A percentile compares a stretch with the other conserved stretches of the same genome.
Evolutionary conservation across 1,139 yeast genomes (phyloP).

Genomic region (Suhomyces bribrorum): DNA sequence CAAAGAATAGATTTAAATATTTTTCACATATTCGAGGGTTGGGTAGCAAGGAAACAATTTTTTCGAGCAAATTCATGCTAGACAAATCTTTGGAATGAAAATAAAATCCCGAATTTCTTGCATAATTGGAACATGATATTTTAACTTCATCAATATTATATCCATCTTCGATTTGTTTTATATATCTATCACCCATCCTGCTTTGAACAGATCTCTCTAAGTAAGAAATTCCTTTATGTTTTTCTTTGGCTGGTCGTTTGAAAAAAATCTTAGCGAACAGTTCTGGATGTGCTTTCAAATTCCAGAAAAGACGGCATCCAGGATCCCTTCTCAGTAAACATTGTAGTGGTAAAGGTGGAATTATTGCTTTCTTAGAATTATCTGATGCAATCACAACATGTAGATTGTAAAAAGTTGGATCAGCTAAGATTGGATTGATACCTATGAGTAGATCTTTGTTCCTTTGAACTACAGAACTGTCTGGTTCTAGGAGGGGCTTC

Average conservation of each 20-base stretch:
- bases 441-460: conserved; percentile 7
- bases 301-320: conserved; percentile 19
- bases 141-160: conserved; percentile 15
- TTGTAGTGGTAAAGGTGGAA: conserved; percentile 17
- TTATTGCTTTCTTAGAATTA: conserved; percentile 6
- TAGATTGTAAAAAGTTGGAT: conserved; percentile 7
- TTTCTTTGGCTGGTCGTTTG: conserved; percentile 9
- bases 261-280: conserved; percentile 11
- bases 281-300: conserved; percentile 10
- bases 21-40: conserved; percentile 4
- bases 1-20: conserved; percentile 13
- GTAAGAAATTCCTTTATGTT: conserved; percentile 4
- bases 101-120: conserved; percentile 10
- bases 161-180: conserved; percentile 18
- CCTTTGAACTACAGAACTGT: conserved; percentile 1
- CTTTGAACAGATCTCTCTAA: conserved; percentile 11
- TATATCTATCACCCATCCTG: conserved; percentile 13
- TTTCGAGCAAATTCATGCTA: conserved; percentile 7
- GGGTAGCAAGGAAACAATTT: conserved; percentile 11
- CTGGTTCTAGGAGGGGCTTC: conserved; percentile 4
- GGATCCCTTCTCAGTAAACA: conserved; percentile 22
- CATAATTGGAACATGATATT: conserved; percentile 15
- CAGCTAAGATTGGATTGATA: conserved; percentile 5
- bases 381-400: conserved; percentile 2
- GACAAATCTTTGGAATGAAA: conserved; percentile 5